Base-by-base conservation (phyloP, 768 basidiomycete genomes). In the Pholiota molesta region DNA sequence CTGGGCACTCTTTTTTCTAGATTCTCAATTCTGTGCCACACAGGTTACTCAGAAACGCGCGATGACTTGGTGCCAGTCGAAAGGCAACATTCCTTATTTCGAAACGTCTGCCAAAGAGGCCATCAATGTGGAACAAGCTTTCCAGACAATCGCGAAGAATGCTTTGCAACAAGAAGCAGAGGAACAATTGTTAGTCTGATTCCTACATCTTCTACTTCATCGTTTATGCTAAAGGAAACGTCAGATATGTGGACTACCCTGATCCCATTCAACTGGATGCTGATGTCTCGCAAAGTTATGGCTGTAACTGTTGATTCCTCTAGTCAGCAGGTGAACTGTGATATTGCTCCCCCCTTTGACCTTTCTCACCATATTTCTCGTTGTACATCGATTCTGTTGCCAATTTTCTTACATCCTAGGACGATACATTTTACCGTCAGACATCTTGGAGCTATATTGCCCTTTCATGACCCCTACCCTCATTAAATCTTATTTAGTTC, bases 51-150 rank as follows among this genome's bases (percentile, higher is more conserved):
- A 99, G 89, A 99, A 99, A 75, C 92, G 97, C 45, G 97, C 97
- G 17, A 98, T 99, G 95, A 94, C 97, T 4, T 99, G 97, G 97
- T 99, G 97, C 75, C 96, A 99, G 71, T 91, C 96, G 61, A 99
- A 99, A 80, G 97, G 97, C 73, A 99, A 99, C 77, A 98, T 99
- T 66, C 97, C 97, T 29, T 99, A 99, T 79, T 99, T 99, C 74
- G 97, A 99, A 81, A 99, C 97, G 5, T 99, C 97, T 9, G 97
- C 97, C 42, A 99, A 99, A 79, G 97, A 99, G 77, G 97, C 97
- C 11, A 98, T 99, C 83, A 99, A 99, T 71, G 97, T 99, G 58
- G 97, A 99, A 75, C 97, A 99, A 75, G 97, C 97, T 3, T 99
- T 99, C 88, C 96, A 97, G 77, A 97, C 96, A 1, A 96, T 99